Evolutionary conservation across 495 filamentous ascomycete genomes (phyloP), one percentile per base, ranked within the genome.

Genomic region (Hypoxylon cercidicola): DNA sequence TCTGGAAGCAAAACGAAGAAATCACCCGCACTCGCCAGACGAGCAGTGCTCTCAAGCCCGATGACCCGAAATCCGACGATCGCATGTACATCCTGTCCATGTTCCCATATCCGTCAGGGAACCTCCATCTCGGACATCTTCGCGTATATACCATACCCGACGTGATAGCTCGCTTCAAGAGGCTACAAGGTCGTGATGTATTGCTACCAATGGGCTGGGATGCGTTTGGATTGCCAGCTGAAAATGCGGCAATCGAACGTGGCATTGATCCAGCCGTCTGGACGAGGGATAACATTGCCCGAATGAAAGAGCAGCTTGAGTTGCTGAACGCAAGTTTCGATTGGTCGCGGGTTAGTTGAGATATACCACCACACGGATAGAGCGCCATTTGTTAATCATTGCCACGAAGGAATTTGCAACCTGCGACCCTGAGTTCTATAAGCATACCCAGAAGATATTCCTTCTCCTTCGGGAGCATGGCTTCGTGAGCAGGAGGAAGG

Each of bases 201-300:
- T 72, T 96, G 19, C 85, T 95, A 50, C 93, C 93, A 23, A 96
- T 97, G 87, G 93, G 92, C 2, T 97, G 93, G 93, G 93, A 97
- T 81, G 92, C 91, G 16, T 96, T 97, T 72, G 93, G 93, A 2
- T 78, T 97, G 40, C 93, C 93, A 8, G 93, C 93, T 34, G 93
- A 97, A 78, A 97, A 97, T 78, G 93, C 93, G 15, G 93, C 93
- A n/a, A 93, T 96, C 60, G 91, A 96, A 77, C 79, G 89, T 50
- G 90, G 91, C 34, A 80, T 94, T 60, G 84, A 92, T 74, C 91
- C 93, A 6, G 88, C 85, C 11, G 78, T 77, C 0, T 97, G 93
- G 93, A 97, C 93, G 16, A 82, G 80, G 68, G 72, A 81, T 46
- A 97, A 97, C 73, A 96, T 97, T 51, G 75, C 77, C 10, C 85